These are phyloP conservation scores for Xylariaceae sp. DNA, from an alignment of 2,329 filamentous ascomycete genomes.

Conservation along the genomic window DNA sequence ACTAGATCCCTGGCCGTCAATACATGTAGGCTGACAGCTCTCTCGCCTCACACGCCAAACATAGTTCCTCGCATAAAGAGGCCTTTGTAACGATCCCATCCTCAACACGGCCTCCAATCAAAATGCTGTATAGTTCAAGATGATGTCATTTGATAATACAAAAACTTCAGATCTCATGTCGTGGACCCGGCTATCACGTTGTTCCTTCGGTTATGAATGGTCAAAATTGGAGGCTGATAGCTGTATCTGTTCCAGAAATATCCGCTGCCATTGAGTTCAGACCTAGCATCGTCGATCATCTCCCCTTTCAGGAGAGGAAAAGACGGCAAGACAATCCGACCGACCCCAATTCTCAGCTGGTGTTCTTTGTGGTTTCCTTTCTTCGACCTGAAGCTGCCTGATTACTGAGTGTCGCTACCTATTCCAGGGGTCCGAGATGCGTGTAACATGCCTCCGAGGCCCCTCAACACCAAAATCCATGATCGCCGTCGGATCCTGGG, in stretches of 20 bases:
- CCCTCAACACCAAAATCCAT: constrained; percentile 10
- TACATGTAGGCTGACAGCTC: no score
- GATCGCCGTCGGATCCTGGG: constrained; percentile 16
- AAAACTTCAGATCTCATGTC: neutral
- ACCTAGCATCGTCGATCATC: constrained; percentile 20
- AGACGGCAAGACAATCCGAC: constrained; percentile 13
- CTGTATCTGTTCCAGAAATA: neutral
- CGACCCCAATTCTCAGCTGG: constrained; percentile 4
- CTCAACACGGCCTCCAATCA: neutral
- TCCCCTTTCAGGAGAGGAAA: constrained; percentile 11
- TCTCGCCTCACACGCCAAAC: no score
- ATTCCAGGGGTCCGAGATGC: constrained; percentile 4
- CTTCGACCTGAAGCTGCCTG: constrained; percentile 12
- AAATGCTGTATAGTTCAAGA: neutral
- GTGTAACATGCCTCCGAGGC: constrained; percentile 15
- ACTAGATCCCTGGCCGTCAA: no score
- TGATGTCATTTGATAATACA: constrained; percentile 6
- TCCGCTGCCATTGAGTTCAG: constrained; percentile 12
- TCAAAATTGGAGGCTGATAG: constrained; percentile 12
- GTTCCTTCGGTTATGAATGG: neutral
- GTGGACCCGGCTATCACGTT: neutral
- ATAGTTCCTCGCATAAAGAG: no score
- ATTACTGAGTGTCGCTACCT: neutral
- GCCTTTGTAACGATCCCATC: no score
- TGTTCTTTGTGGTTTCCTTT: neutral